These are phyloP conservation scores for Trypethelium eluteriae DNA, from an alignment of 495 filamentous ascomycete species.

Conservation along the genomic window DNA sequence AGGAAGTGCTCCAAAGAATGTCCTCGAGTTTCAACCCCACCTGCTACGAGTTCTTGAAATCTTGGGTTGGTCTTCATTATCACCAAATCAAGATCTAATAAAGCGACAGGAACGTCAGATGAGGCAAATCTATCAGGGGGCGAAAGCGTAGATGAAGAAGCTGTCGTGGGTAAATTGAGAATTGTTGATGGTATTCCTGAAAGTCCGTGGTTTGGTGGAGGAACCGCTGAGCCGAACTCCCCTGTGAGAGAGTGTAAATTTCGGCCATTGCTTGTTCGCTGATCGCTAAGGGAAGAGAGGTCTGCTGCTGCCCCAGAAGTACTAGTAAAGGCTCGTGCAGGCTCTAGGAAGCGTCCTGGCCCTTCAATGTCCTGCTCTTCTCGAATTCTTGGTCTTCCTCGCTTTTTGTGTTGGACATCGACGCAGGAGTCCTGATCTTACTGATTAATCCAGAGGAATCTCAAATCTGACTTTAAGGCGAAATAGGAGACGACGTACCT, in stretches of 20 bases:
- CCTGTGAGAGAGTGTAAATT: background rate
- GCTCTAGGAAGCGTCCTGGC: slow-evolving; percentile 1
- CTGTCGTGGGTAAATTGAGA: background rate
- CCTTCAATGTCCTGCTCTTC: slow-evolving; percentile 56
- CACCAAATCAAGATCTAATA: slow-evolving; percentile 36
- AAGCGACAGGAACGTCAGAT: slow-evolving; percentile 21
- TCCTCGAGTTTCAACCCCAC: slow-evolving; percentile 27
- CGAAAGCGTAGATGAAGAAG: background rate
- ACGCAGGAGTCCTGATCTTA: slow-evolving; percentile 65
- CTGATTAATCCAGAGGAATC: background rate
- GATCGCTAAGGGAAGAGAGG: background rate
- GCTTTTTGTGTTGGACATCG: slow-evolving; percentile 94
- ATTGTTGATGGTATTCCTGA: background rate
- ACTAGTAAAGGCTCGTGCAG: background rate
- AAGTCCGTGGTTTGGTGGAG: background rate
- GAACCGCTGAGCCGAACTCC: background rate
- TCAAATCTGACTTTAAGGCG: background rate
- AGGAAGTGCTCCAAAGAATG: slow-evolving; percentile 27
- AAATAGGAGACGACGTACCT: slow-evolving; percentile 42
- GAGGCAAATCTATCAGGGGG: background rate
- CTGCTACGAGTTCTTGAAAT: slow-evolving; percentile 31
- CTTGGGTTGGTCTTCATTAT: slow-evolving; percentile 32
- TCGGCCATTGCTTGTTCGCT: background rate
- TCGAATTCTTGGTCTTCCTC: slow-evolving; percentile 82
- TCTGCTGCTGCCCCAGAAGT: background rate